Percentiles rank a stretch among this genome's conserved stretches.
Conservation (phyloP, 192 early-diverging fungal species). For the Jimgerdemannia flammicorona region DNA sequence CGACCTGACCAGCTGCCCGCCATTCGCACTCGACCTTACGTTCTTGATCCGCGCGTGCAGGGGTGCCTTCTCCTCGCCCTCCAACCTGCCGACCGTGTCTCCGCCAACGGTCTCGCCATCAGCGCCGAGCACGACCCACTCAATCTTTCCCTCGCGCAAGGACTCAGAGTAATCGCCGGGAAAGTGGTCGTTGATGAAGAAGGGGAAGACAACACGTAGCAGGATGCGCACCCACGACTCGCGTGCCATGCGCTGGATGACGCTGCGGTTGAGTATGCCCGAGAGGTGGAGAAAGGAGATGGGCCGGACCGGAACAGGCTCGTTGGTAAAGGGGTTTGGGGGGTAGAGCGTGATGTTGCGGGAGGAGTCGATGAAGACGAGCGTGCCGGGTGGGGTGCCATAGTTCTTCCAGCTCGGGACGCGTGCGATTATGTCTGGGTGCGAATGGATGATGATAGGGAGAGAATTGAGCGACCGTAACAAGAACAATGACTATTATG, state of each 20-base stretch:
- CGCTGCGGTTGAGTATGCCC: constrained; percentile 40
- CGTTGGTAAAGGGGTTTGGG: constrained; percentile 41
- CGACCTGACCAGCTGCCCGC: not conserved
- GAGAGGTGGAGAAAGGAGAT: constrained; percentile 54
- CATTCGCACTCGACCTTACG: not conserved
- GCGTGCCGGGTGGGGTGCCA: constrained; percentile 50
- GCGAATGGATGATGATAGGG: too few species aligned
- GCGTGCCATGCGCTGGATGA: constrained; percentile 36
- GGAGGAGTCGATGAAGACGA: constrained; percentile 49
- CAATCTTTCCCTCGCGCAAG: constrained; percentile 40
- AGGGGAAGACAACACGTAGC: constrained; percentile 42
- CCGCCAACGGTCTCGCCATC: constrained; percentile 4
- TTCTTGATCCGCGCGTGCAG: not conserved
- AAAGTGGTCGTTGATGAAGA: constrained; percentile 56
- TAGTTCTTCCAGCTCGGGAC: constrained; percentile 32
- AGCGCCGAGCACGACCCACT: constrained; percentile 34
- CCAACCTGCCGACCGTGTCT: not conserved
- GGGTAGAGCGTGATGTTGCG: constrained; percentile 46
- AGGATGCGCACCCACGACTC: constrained; percentile 43
- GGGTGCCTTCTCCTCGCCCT: not conserved
- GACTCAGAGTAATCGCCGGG: constrained; percentile 44
- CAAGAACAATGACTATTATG: too few species aligned
- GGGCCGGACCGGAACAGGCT: constrained; percentile 41
- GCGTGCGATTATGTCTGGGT: constrained; percentile 20
- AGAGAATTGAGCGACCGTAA: too few species aligned